Percentiles rank a stretch among this genome's conserved stretches.
phyloP scores from a whole-genome alignment of 768 basidiomycete species.

The Amylocystis lapponica region DNA sequence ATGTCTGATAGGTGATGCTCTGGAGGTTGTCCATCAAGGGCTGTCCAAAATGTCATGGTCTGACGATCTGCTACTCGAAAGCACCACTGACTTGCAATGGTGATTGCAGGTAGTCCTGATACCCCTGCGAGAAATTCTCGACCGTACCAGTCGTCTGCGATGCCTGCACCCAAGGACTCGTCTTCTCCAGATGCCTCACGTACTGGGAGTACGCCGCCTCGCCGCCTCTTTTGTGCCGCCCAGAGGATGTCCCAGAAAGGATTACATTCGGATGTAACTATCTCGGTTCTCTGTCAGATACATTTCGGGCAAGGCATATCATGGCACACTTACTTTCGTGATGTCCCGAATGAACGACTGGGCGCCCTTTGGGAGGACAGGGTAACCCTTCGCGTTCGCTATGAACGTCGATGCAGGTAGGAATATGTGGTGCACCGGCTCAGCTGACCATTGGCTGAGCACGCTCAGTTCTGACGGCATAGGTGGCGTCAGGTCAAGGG shows the following conservation, averaged over 20 bases:
- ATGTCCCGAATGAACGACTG: constrained; percentile 87
- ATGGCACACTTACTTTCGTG: constrained; percentile 65
- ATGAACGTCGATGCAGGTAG: constrained; percentile 90
- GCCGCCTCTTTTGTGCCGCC: constrained; percentile 74
- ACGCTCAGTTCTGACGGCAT: constrained; percentile 74
- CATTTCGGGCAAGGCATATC: not conserved
- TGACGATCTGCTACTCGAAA: no score
- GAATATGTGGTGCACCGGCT: constrained; percentile 85
- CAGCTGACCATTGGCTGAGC: constrained; percentile 86
- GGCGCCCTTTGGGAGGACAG: constrained; percentile 89
- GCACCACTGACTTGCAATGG: constrained; percentile 69
- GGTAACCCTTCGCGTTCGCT: constrained; percentile 93
- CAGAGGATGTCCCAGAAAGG: constrained; percentile 59
- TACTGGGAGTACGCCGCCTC: constrained; percentile 90
- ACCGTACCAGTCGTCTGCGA: constrained; percentile 65
- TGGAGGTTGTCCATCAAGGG: constrained; percentile 97
- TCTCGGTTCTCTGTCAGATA: not conserved
- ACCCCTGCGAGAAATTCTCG: constrained; percentile 87
- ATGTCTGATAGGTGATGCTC: constrained; percentile 94
- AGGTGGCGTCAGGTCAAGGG: constrained; percentile 87
- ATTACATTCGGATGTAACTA: constrained; percentile 86
- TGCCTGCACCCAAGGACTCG: constrained; percentile 62
- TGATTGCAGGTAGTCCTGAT: constrained; percentile 93
- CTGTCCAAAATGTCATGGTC: constrained; percentile 35
- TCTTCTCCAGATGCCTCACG: constrained; percentile 74